Percentiles rank a stretch among this genome's conserved stretches.
Evolutionary conservation across 306 rosid species (phyloP).

Genomic region (Trifolium subterraneum): DNA sequence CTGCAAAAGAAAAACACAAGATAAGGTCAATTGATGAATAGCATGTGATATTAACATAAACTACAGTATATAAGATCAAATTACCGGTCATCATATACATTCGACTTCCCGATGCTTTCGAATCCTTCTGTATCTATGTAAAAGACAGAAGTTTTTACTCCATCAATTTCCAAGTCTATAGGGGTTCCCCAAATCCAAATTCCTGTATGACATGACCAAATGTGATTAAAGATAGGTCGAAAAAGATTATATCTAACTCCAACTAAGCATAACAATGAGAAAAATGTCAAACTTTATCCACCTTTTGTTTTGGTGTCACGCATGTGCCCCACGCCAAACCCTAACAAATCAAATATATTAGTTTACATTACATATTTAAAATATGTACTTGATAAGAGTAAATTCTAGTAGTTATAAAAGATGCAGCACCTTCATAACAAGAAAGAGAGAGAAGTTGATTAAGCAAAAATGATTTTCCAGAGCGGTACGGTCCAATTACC

Average conservation of each 20-base stretch:
- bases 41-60: constrained; percentile 29
- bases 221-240: constrained; percentile 31
- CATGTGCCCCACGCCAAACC: constrained; percentile 99
- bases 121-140: constrained; percentile 99
- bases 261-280: constrained; percentile 42
- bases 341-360: constrained; percentile 48
- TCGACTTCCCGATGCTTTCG: constrained; percentile 97
- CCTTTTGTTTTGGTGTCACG: constrained; percentile 99
- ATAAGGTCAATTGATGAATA: constrained; percentile 29
- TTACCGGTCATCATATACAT: constrained; percentile 98
- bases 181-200: constrained; percentile 99
- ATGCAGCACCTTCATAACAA: constrained; percentile 84
- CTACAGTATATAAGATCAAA: constrained; percentile 41
- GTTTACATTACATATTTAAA: constrained; percentile 32
- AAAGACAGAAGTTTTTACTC: constrained; percentile 89
- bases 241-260: constrained; percentile 26
- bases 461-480: constrained; percentile 96
- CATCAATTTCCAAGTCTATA: constrained; percentile 78
- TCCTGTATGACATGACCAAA: constrained; percentile 55
- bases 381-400: constrained; percentile 9
- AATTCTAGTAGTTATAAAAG: constrained; percentile 34
- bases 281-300: constrained; percentile 45
- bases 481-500: constrained; percentile 90
- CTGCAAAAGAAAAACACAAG: constrained; percentile 56
- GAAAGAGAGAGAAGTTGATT: constrained; percentile 99